Conservation (phyloP, 495 filamentous ascomycete genomes). For the Aspergillus nidulans region DNA sequence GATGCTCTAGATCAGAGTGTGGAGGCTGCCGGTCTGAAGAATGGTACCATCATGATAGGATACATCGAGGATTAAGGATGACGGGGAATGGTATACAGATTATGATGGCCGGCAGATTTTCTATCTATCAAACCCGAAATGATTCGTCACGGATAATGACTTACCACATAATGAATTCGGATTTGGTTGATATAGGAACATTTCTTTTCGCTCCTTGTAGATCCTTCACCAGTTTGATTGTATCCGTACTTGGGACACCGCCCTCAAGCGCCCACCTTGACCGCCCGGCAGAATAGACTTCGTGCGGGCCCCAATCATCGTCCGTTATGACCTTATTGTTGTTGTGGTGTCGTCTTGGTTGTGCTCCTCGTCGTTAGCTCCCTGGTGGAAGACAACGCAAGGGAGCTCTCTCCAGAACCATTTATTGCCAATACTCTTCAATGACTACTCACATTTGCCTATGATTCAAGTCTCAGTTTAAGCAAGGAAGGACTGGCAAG, state of each 20-base stretch:
- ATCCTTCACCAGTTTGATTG: background rate
- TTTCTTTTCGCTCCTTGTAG: background rate
- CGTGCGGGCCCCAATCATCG: constrained; percentile 29
- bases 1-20: constrained; percentile 67
- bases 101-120: background rate
- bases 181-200: background rate
- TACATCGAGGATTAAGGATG: constrained; percentile 60
- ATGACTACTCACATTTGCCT: too few relatives aligned
- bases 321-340: background rate
- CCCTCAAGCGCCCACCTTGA: constrained; percentile 3
- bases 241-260: constrained; percentile 1
- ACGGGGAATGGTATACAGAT: background rate
- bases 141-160: constrained; percentile 3
- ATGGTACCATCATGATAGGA: constrained; percentile 90
- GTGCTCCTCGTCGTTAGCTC: constrained; percentile 6
- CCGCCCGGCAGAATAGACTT: constrained; percentile 38
- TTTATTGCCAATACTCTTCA: constrained; percentile 1
- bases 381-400: constrained; percentile 26
- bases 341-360: constrained; percentile 5
- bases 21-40: constrained; percentile 79
- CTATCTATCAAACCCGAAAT: background rate
- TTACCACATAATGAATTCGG: background rate
- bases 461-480: constrained; percentile 2
- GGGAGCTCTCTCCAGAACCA: constrained; percentile 16
- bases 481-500: constrained; percentile 12